Base-by-base conservation (phyloP, 1,284 basidiomycete genomes). In the Cutaneotrichosporon curvatum region DNA sequence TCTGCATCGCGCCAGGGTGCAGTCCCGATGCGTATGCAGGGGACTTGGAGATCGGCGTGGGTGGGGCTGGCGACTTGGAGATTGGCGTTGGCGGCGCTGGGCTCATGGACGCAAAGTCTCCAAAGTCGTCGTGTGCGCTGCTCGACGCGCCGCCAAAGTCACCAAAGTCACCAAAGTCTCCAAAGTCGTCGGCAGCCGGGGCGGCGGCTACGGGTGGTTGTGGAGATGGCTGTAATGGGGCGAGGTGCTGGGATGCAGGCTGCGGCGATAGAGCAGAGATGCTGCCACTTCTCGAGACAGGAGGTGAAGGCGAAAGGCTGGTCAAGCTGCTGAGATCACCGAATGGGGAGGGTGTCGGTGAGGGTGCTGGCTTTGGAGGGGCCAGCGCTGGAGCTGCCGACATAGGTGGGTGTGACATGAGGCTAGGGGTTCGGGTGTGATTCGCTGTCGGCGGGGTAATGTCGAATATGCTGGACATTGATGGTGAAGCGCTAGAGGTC, bases 121-220 rank as follows among this genome's bases (percentile, higher is more conserved):
- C 35, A 43, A 50, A 55, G 47, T 51, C 49, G 25, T 40, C 50
- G 34, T 12, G 15, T 16, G 14, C 32, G n/a, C 6, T 15, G 32
- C 8, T 34, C 6, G 11, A 6, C 8, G 32, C 15, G 32, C 8
- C 7, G 14, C 40, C 47, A 43, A 53, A 50, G 39, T 47, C 45
- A n/a, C 35, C 45, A 44, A 51, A 51, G 40, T 51, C 49, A 9
- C 37, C 46, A 35, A 50, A 51, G 40, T 51, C 49, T 4, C 37
- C 46, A 35, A 50, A 50, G 41, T 53, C 51, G 21, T 43, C 44
- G 22, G 23, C 34, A 2, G 42, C n/a, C 15, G 40, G 19, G 11
- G 28, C 19, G 14, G 40, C 1, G 19, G 32, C 16, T 31, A 36
- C 14, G 25, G 33, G n/a, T 7, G 36, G 19, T 7, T 28, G 23